Conservation (phyloP, 257 asterid genomes). For the Nemophila menziesii region DNA sequence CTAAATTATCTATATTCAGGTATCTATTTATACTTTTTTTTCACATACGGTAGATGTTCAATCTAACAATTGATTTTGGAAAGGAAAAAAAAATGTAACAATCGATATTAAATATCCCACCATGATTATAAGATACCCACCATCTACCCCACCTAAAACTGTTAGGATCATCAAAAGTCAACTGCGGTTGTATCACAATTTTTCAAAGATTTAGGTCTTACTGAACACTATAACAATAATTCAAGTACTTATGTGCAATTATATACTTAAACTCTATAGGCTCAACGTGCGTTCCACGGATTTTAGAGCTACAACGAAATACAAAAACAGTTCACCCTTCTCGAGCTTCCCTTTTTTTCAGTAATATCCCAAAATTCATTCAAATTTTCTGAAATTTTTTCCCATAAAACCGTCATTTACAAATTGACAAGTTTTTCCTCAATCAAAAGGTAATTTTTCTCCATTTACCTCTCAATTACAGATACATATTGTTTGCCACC, state of each 20-base stretch:
- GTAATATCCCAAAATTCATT: not conserved
- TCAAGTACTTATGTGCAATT: not conserved
- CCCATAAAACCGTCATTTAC: too few relatives aligned
- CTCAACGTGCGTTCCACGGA: not conserved
- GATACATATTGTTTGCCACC: not conserved
- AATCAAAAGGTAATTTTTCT: not conserved
- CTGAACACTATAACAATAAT: not conserved
- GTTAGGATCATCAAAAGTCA: not conserved
- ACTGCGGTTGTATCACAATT: not conserved
- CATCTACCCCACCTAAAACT: too few relatives aligned
- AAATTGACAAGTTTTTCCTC: not conserved
- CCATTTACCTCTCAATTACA: not conserved
- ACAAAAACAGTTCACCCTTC: not conserved
- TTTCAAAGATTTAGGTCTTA: not conserved
- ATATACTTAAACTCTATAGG: not conserved
- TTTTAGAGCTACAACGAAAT: not conserved
- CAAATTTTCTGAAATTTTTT: not conserved
- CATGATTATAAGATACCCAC: too few relatives aligned
- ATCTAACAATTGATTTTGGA: too few relatives aligned
- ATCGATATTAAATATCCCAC: too few relatives aligned
- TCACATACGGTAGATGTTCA: too few relatives aligned
- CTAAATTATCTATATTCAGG: too few relatives aligned
- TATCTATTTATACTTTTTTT: too few relatives aligned
- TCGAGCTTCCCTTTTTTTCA: not conserved
- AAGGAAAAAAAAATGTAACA: too few relatives aligned